Conservation (phyloP, 176 grass and related monocot species). For the Cenchrus purpureus region DNA sequence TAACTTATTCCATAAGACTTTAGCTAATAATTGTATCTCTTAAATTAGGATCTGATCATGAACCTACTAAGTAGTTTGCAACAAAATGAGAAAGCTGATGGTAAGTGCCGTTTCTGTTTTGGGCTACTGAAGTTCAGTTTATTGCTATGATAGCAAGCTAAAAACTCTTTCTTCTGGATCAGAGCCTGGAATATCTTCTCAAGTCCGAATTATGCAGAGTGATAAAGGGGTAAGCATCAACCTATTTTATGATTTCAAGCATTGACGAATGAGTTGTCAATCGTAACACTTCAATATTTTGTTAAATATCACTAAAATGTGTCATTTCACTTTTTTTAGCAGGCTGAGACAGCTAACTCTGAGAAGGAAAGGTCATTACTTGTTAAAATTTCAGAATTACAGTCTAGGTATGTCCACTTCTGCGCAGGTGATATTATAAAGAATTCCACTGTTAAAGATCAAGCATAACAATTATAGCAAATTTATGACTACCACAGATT, state of each 20-base stretch:
- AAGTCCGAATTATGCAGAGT: conserved; percentile 46
- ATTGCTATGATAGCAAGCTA: conserved; percentile 17
- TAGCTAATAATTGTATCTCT: conserved; percentile 31
- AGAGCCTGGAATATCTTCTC: conserved; percentile 61
- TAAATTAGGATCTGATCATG: conserved; percentile 85
- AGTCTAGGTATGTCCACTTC: conserved; percentile 69
- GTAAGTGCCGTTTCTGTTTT: conserved; percentile 45
- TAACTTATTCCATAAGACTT: conserved; percentile 40
- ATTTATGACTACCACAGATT: conserved; percentile 13
- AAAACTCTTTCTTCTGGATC: conserved; percentile 51
- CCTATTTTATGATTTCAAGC: conserved; percentile 20
- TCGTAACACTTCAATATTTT: conserved; percentile 19
- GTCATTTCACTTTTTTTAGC: conserved; percentile 42
- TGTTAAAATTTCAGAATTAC: conserved; percentile 88
- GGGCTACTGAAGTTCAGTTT: background rate
- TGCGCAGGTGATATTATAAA: conserved; percentile 14
- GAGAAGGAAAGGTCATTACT: conserved; percentile 89
- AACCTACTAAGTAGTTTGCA: conserved; percentile 86
- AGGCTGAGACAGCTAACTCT: conserved; percentile 68
- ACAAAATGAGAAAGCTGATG: conserved; percentile 77
- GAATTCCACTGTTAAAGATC: background rate
- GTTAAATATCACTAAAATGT: conserved; percentile 14
- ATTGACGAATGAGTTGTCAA: background rate
- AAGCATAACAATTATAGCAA: conserved; percentile 10
- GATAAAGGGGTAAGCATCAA: conserved; percentile 51